Evolutionary conservation across 2,329 filamentous ascomycete genomes (phyloP), one percentile per base, ranked within the genome.

Genomic region (Ambrosiella xylebori): DNA sequence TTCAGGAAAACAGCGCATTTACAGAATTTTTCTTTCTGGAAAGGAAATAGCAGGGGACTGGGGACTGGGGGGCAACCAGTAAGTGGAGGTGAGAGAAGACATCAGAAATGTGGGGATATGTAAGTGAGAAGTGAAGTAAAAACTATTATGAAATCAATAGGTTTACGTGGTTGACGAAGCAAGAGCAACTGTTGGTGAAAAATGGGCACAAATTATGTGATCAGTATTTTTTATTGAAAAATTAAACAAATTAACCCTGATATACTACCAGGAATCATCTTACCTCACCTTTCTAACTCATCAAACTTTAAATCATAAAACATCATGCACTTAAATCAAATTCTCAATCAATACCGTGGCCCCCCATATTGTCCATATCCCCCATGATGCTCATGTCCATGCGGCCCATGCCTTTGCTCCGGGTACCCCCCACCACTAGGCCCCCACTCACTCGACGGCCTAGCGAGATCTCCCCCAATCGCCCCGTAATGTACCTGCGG

Each of bases 401-500:
- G 51, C 2, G 51, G 51, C 35, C 53, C 38, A 35, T 55, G 39
- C 11, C 53, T 27, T 4, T 40, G 13, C 5, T 38, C 53, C 15
- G 40, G 53, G 27, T 11, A 27, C 9, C 38, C n/a, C 55, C 40
- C 41, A 35, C 15, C 2, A 35, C 19, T 3, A 13, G 40, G 40
- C 6, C 11, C 40, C 40, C 44, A 8, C 3, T 47, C n/a, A 13
- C 44, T 17, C 19, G n/a, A 15, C 9, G 44, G 44, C 44, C 13
- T 13, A n/a, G 44, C 44, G 2, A 13, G 4, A 15, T 47, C n/a
- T 17, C 44, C 44, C 2, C 44, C 44, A 8, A 12, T 11, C 40
- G 40, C 51, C 11, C 57, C 52, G 19, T 59, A 59, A 19, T 27
- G 56, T 36, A 49, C 38, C 2, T 57, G 38, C n/a, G 40, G 40